These are phyloP conservation scores for Solanum ossicruentum DNA, from an alignment of 257 asterid species.

Conservation along the genomic window DNA sequence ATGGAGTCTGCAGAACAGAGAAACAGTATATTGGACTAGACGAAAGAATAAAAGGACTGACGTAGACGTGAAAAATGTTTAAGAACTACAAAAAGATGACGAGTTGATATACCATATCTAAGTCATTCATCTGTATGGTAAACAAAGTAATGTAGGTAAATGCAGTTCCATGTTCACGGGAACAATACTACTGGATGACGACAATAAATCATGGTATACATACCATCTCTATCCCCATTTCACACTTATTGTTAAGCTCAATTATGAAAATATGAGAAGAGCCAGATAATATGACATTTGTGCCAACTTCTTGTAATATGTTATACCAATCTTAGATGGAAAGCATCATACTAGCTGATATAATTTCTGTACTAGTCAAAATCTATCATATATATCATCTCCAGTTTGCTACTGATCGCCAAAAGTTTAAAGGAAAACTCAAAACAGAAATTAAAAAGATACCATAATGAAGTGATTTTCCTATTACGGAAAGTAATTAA, in stretches of 20 bases:
- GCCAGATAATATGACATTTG: background rate
- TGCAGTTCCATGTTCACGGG: background rate
- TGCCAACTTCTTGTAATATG: no score
- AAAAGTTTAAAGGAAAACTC: no score
- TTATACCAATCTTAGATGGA: no score
- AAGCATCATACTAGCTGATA: no score
- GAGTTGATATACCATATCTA: background rate
- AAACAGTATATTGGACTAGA: background rate
- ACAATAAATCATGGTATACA: background rate
- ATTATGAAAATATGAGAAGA: background rate
- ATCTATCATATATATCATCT: no score
- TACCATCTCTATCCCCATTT: background rate
- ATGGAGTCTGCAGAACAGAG: slow-evolving; percentile 30
- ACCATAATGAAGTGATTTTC: no score
- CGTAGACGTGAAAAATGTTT: background rate
- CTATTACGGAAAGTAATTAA: no score
- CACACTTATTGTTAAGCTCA: background rate
- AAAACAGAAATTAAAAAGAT: no score
- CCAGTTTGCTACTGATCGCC: no score
- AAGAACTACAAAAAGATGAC: background rate
- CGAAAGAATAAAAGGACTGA: background rate
- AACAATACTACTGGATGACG: background rate
- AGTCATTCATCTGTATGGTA: background rate
- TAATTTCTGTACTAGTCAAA: no score
- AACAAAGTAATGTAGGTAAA: background rate